Evolutionary conservation across 352 stramenopile species (phyloP), one percentile per base, ranked within the genome.

Genomic region (Pythium rishiriense): DNA sequence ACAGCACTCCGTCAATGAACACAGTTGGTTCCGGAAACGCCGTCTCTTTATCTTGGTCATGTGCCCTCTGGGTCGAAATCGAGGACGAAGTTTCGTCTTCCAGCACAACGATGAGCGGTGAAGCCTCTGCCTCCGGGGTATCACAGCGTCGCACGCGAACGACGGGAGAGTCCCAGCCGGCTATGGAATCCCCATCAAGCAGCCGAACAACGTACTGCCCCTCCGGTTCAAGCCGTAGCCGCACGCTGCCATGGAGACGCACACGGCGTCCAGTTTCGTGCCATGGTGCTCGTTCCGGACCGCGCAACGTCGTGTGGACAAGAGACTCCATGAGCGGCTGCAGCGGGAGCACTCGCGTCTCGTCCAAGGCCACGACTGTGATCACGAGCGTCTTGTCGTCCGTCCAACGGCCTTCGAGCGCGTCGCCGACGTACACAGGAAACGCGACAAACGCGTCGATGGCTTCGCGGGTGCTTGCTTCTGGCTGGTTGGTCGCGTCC

Each of bases 381-480:
- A 93, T 69, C 26, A 62, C 56, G 29, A 93, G 56, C 9, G 79
- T 66, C 19, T 63, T 71, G 19, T 70, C 74, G 46, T 91, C 62
- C 12, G 61, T 66, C 77, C 81, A 88, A 15, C 29, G 29, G 1
- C 78, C 78, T 35, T 58, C 43, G 4, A 88, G 26, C 14, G 75
- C 66, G 22, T 87, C 73, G 41, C 82, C 85, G 61, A 93, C 55
- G 60, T 91, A 88, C 35, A 74, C 66, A 9, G 75, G 68, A 55
- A 93, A 88, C 14, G 19, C 29, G 3, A 93, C 68, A 49, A 87
- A 77, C 1, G 29, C 31, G 33, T 74, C 67, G n/a, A 93, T 75
- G 3, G 74, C 64, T 7, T 71, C 28, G 17, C 74, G 79, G 0
- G 71, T 69, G 6, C 17, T 31, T 3, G 62, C 72, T 21, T 47